A percentile compares a stretch with the other conserved stretches of the same genome.
phyloP scores from a whole-genome alignment of 2,329 filamentous ascomycete genomes.

The Peltaster fructicola region DNA sequence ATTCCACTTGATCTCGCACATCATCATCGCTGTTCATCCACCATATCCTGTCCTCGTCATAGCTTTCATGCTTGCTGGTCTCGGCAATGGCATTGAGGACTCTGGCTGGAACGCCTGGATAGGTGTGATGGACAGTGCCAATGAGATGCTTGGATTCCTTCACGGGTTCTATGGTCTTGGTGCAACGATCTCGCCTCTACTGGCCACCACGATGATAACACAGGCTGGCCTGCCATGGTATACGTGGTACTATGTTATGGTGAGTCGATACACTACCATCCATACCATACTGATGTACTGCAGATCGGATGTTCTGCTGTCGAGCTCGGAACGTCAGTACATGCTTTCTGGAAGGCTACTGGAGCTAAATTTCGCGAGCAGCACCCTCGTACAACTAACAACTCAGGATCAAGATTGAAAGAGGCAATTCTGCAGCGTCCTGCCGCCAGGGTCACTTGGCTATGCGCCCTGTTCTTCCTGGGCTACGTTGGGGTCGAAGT shows the following conservation, averaged over 20 bases:
- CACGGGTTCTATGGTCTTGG: slow-evolving; percentile 58
- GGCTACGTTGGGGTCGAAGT: slow-evolving; percentile 68
- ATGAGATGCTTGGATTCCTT: slow-evolving; percentile 56
- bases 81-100: slow-evolving; percentile 54
- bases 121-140: slow-evolving; percentile 56
- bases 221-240: slow-evolving; percentile 48
- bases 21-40: slow-evolving; percentile 48
- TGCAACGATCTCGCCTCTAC: slow-evolving; percentile 48
- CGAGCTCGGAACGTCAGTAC: slow-evolving; percentile 34
- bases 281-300: background rate
- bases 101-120: slow-evolving; percentile 44
- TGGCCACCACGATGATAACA: slow-evolving; percentile 57
- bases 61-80: slow-evolving; percentile 47
- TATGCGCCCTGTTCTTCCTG: slow-evolving; percentile 56
- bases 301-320: slow-evolving; percentile 37
- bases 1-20: slow-evolving; percentile 47
- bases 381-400: slow-evolving; percentile 26
- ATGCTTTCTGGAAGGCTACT: slow-evolving; percentile 47
- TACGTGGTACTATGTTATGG: slow-evolving; percentile 60
- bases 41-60: slow-evolving; percentile 50
- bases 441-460: slow-evolving; percentile 46
- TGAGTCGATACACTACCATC: slow-evolving; percentile 14
- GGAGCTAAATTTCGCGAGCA: slow-evolving; percentile 38
- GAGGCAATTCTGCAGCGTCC: slow-evolving; percentile 31
- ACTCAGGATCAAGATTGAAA: slow-evolving; percentile 32